A percentile compares a stretch with the other conserved stretches of the same genome.
Conservation (phyloP, 495 filamentous ascomycete genomes). For the Neurospora sp. region DNA sequence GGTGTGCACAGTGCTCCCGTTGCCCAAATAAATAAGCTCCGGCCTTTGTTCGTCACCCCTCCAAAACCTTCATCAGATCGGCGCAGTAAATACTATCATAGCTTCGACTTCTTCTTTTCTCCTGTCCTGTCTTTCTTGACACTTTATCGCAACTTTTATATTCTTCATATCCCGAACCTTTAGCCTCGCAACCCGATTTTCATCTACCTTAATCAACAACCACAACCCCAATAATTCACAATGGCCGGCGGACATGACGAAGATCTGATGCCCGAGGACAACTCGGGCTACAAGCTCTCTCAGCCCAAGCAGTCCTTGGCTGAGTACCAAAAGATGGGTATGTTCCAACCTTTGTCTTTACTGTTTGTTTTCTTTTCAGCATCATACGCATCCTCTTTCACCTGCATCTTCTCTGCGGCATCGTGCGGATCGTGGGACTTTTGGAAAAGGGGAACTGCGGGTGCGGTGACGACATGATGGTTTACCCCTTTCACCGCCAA, state of each 20-base stretch:
- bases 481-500: neutral
- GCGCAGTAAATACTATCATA: conserved; percentile 1
- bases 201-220: neutral
- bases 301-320: conserved; percentile 91
- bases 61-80: conserved; percentile 1
- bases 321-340: conserved; percentile 87
- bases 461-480: neutral
- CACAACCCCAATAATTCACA: conserved; percentile 11
- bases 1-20: neutral
- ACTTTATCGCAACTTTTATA: conserved; percentile 12
- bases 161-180: conserved; percentile 3
- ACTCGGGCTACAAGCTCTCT: conserved; percentile 92
- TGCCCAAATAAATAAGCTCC: conserved; percentile 20
- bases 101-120: neutral
- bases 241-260: conserved; percentile 69
- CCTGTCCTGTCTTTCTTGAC: neutral
- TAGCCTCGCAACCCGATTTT: neutral
- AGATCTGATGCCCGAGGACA: conserved; percentile 75
- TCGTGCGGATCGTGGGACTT: neutral
- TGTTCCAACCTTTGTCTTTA: conserved; percentile 23
- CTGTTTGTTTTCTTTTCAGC: conserved; percentile 1
- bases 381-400: neutral
- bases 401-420: neutral
- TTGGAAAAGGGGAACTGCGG: neutral
- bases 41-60: conserved; percentile 9